Evolutionary conservation across 495 filamentous ascomycete genomes (phyloP).

Genomic region (Xeromyces bisporus): DNA sequence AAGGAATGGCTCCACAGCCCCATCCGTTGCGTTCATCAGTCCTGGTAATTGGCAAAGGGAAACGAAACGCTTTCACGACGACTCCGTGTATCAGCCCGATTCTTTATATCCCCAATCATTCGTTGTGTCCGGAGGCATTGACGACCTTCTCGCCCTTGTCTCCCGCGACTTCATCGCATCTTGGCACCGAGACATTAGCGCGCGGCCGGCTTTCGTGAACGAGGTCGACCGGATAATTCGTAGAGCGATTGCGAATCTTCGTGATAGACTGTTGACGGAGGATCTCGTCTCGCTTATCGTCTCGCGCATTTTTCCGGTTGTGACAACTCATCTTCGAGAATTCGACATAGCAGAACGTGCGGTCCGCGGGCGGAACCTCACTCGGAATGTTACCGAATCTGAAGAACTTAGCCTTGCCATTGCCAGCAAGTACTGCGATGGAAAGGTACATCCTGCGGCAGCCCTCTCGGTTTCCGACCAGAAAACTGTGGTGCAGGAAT

Average conservation of each 20-base stretch:
- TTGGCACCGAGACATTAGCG: constrained; percentile 82
- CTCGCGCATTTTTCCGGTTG: constrained; percentile 65
- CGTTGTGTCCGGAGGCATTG: constrained; percentile 61
- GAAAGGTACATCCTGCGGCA: constrained; percentile 80
- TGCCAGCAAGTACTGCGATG: constrained; percentile 78
- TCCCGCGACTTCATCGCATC: constrained; percentile 70
- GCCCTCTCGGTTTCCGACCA: constrained; percentile 65
- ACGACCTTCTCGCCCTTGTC: constrained; percentile 61
- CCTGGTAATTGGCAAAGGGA: constrained; percentile 52
- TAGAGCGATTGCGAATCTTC: constrained; percentile 50
- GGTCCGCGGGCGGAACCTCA: constrained; percentile 73
- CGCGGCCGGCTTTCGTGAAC: constrained; percentile 58
- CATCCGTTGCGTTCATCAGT: constrained; percentile 40
- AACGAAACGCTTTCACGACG: constrained; percentile 37
- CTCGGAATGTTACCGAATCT: constrained; percentile 81
- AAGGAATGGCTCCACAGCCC: constrained; percentile 11
- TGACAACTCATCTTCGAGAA: constrained; percentile 82
- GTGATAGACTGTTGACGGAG: constrained; percentile 47
- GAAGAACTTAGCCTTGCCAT: constrained; percentile 91
- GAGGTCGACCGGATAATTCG: constrained; percentile 72
- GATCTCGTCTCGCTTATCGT: constrained; percentile 72
- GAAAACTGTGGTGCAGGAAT: constrained; percentile 68
- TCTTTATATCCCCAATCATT: constrained; percentile 66
- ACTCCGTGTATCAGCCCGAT: constrained; percentile 29
- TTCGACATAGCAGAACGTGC: constrained; percentile 80